Conservation (phyloP, 1,139 yeast genomes). For the Suhomyces wounanorum region DNA sequence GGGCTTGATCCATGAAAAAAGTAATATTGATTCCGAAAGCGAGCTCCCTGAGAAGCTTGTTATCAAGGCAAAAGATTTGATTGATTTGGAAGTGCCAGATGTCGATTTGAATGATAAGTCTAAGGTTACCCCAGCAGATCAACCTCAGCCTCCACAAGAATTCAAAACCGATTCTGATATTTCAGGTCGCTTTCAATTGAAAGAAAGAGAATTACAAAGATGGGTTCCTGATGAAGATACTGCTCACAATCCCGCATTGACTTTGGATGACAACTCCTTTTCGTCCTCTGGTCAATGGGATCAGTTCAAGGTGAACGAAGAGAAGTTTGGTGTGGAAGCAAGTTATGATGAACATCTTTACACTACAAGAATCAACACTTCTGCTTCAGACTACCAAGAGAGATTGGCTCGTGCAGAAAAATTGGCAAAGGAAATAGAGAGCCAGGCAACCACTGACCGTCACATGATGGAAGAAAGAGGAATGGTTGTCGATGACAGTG, state of each 20-base stretch:
- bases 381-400: slow-evolving; percentile 71
- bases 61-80: slow-evolving; percentile 60
- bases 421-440: slow-evolving; percentile 82
- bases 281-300: slow-evolving; percentile 62
- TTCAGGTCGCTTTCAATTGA: slow-evolving; percentile 47
- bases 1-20: slow-evolving; percentile 38
- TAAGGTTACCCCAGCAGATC: slow-evolving; percentile 1
- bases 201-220: slow-evolving; percentile 73
- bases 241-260: slow-evolving; percentile 28
- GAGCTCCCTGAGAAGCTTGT: slow-evolving; percentile 48
- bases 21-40: slow-evolving; percentile 28
- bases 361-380: slow-evolving; percentile 78
- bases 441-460: slow-evolving; percentile 64
- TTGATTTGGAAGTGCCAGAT: slow-evolving; percentile 56
- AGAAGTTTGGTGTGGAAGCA: slow-evolving; percentile 85
- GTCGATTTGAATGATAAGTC: slow-evolving; percentile 29
- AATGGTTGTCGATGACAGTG: slow-evolving; percentile 70
- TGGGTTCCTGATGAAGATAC: slow-evolving; percentile 76
- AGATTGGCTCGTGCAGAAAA: slow-evolving; percentile 71
- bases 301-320: slow-evolving; percentile 88
- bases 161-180: slow-evolving; percentile 89
- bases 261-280: slow-evolving; percentile 41
- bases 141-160: slow-evolving; percentile 11
- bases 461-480: slow-evolving; percentile 96
- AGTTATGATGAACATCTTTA: slow-evolving; percentile 87